phyloP scores from a whole-genome alignment of 495 filamentous ascomycete species.

The Chlorociboria aeruginascens region DNA sequence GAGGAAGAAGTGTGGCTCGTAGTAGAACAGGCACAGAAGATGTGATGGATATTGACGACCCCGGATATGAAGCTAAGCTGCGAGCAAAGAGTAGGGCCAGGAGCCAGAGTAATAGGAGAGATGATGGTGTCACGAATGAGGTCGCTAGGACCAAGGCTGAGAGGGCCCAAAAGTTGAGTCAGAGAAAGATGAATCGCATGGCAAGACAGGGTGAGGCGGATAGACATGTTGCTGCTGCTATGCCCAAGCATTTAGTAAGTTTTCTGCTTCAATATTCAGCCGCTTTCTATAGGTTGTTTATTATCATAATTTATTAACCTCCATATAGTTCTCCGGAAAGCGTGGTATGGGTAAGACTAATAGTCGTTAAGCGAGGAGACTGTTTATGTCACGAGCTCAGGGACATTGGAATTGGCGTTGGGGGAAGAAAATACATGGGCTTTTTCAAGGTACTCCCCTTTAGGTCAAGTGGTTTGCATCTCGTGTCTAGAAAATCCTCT shows the following conservation, averaged over 20 bases:
- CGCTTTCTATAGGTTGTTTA: neutral
- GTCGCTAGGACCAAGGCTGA: conserved; percentile 65
- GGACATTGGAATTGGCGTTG: no score
- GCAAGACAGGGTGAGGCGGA: conserved; percentile 93
- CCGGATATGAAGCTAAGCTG: conserved; percentile 45
- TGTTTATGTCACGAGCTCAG: neutral
- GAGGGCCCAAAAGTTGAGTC: conserved; percentile 69
- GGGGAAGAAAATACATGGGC: no score
- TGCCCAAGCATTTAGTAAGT: conserved; percentile 88
- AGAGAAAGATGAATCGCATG: conserved; percentile 98
- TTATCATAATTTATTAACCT: conserved; percentile 21
- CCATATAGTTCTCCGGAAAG: conserved; percentile 40
- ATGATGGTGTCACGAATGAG: conserved; percentile 62
- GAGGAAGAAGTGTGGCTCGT: conserved; percentile 46
- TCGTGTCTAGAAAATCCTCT: no score
- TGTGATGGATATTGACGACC: conserved; percentile 77
- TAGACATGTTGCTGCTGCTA: conserved; percentile 68
- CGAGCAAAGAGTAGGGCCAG: conserved; percentile 69
- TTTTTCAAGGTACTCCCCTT: no score
- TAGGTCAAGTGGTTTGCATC: no score
- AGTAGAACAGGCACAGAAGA: conserved; percentile 40
- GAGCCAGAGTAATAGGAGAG: conserved; percentile 71
- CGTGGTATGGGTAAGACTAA: conserved; percentile 46
- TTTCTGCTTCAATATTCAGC: conserved; percentile 11
- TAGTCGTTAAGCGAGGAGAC: conserved; percentile 23